Evolutionary conservation across 2,329 filamentous ascomycete genomes (phyloP), one percentile per base, ranked within the genome.

Genomic region (Fusarium setosum): DNA sequence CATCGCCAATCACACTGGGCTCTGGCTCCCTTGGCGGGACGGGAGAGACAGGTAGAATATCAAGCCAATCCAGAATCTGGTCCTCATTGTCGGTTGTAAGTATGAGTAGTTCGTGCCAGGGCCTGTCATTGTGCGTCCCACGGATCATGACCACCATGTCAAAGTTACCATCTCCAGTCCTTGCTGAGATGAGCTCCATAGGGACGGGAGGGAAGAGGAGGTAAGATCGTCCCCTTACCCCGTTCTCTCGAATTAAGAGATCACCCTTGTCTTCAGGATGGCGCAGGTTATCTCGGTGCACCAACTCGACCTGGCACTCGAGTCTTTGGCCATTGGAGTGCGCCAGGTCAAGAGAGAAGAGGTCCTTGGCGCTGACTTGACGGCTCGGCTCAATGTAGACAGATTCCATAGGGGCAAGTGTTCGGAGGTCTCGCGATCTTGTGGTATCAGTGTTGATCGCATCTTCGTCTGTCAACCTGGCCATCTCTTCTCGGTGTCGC

Each of bases 261-360:
- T 99, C 96, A 7, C 95, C 94, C 47, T 86, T 82, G 63, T 90
- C 87, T 4, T 86, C 86, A 32, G 86, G 83, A 47, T 87, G 86
- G n/a, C 86, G 83, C 21, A 88, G 83, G 69, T 93, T 93, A 73
- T 98, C 95, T 73, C 96, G 88, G 66, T 95, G 86, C 13, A 98
- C 85, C 26, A 99, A 76, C 75, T 99, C 96, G 15, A 97, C 88
- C 69, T 92, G 92, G 74, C 96, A 97, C 71, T 93, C 93, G 41
- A 99, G 85, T 61, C 94, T 86, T 75, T 98, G 95, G 3, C 95
- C 94, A 72, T 88, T 97, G 2, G 95, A 97, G 76, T 99, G 96
- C 49, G 87, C 85, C 13, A 99, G 79, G 61, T 94, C 90, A 70
- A 99, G 84, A 57, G 92, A 91, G 75, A 99, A 99, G 69, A 91